phyloP scores from a whole-genome alignment of 805 yeast species.

The Metschnikowia shivogae region DNA sequence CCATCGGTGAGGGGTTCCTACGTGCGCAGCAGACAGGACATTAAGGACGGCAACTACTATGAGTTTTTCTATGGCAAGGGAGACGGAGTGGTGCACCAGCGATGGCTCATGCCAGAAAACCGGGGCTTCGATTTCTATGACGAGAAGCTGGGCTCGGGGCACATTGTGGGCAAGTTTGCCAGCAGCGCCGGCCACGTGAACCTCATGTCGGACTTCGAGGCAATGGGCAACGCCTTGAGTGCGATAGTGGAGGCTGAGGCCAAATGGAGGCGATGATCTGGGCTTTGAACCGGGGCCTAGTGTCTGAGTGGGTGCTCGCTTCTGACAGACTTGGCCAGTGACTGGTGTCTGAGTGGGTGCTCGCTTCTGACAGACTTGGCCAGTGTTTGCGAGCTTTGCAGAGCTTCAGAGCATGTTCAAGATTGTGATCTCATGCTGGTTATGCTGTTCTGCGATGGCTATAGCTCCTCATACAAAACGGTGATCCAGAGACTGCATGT shows the following conservation, averaged over 20 bases:
- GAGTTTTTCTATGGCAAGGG: slow-evolving; percentile 85
- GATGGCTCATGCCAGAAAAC: slow-evolving; percentile 75
- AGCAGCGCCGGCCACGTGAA: slow-evolving; percentile 74
- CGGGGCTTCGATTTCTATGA: slow-evolving; percentile 51
- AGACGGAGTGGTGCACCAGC: slow-evolving; percentile 86
- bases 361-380: too few species aligned
- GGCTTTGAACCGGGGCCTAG: too few species aligned
- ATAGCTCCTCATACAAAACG: slow-evolving; percentile 58
- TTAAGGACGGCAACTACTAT: slow-evolving; percentile 66
- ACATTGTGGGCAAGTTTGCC: slow-evolving; percentile 63
- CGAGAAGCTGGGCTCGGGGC: slow-evolving; percentile 33
- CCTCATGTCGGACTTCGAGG: slow-evolving; percentile 66
- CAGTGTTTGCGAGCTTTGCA: too few species aligned
- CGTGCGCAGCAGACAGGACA: slow-evolving; percentile 58
- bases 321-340: too few species aligned
- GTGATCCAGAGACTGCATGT: slow-evolving; percentile 86
- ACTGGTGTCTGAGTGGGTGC: too few species aligned
- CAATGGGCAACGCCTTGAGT: slow-evolving; percentile 66
- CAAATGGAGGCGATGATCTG: slow-evolving; percentile 21
- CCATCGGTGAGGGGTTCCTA: slow-evolving; percentile 84
- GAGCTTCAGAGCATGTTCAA: too few species aligned
- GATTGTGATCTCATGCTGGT: too few species aligned
- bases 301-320: too few species aligned
- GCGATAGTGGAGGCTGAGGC: slow-evolving; percentile 61
- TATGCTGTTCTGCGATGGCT: too few species aligned